Conservation (phyloP, 768 basidiomycete genomes). For the Lepiota subincarnata region DNA sequence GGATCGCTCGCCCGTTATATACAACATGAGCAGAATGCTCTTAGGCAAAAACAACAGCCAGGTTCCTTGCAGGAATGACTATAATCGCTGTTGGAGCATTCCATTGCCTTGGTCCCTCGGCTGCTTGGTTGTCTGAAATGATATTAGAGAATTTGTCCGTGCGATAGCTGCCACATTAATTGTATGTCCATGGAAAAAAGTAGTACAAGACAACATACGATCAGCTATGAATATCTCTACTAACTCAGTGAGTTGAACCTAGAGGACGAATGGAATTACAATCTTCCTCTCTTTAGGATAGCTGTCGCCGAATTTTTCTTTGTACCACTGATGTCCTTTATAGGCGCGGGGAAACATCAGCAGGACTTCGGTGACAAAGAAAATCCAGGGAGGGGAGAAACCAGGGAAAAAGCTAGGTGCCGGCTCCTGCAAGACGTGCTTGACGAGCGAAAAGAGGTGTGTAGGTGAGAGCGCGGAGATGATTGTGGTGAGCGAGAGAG, state of each 20-base stretch:
- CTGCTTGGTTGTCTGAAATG: too few relatives aligned
- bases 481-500: constrained; percentile 18
- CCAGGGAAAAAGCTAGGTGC: constrained; percentile 34
- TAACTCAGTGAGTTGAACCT: neutral
- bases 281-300: constrained; percentile 77
- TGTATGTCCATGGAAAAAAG: too few relatives aligned
- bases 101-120: too few relatives aligned
- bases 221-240: neutral
- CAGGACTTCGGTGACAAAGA: constrained; percentile 66
- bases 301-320: constrained; percentile 59
- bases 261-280: constrained; percentile 78
- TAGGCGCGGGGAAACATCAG: constrained; percentile 81
- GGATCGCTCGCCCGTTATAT: too few relatives aligned
- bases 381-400: constrained; percentile 74
- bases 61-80: too few relatives aligned
- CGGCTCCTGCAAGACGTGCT: constrained; percentile 20
- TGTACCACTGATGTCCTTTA: constrained; percentile 86
- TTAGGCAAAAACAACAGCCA: neutral
- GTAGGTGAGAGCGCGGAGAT: constrained; percentile 8
- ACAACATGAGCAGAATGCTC: too few relatives aligned
- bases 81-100: too few relatives aligned
- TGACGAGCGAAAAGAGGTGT: constrained; percentile 8
- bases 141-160: too few relatives aligned
- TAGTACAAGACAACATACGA: too few relatives aligned
- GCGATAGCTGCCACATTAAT: too few relatives aligned